Percentiles rank a stretch among this genome's conserved stretches.
These are phyloP conservation scores for Microbotryum intermedium DNA, from an alignment of 1,284 basidiomycete genomes.

Conservation along the genomic window DNA sequence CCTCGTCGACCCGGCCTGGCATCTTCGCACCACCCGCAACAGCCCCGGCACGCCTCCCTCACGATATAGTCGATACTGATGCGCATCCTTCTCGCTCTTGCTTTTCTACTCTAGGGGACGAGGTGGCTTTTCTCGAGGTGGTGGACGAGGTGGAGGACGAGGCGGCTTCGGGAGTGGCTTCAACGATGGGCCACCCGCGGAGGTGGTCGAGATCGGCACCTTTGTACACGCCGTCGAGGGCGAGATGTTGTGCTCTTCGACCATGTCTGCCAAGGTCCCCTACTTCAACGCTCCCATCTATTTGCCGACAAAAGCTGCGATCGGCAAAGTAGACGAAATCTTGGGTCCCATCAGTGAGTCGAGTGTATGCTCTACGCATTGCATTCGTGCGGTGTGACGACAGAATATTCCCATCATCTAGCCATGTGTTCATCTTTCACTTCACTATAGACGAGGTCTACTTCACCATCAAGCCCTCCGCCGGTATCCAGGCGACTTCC, in stretches of 20 bases:
- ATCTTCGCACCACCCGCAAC: not conserved
- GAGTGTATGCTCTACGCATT: no score
- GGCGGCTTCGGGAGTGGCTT: slow-evolving; percentile 33
- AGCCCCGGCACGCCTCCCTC: not conserved
- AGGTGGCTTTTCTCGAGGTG: slow-evolving; percentile 21
- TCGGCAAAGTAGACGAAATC: slow-evolving; percentile 94
- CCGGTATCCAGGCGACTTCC: slow-evolving; percentile 88
- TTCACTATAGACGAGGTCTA: slow-evolving; percentile 65
- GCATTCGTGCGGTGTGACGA: no score
- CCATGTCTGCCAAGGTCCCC: slow-evolving; percentile 77
- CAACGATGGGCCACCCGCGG: slow-evolving; percentile 38
- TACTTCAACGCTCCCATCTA: slow-evolving; percentile 99
- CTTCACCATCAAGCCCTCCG: slow-evolving; percentile 96
- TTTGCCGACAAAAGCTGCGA: slow-evolving; percentile 91
- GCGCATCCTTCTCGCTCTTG: not conserved
- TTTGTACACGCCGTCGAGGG: slow-evolving; percentile 94
- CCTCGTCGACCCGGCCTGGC: not conserved
- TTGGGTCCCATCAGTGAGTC: slow-evolving; percentile 73
- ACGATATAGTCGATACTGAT: not conserved
- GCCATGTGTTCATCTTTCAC: not conserved
- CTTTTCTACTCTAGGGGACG: slow-evolving; percentile 9
- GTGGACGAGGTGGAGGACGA: slow-evolving; percentile 29
- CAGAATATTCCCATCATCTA: no score
- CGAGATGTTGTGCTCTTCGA: slow-evolving; percentile 91
- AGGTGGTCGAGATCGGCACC: slow-evolving; percentile 46